Conservation (phyloP, 2,329 filamentous ascomycete species). For the Dactylellina drechsleri region DNA sequence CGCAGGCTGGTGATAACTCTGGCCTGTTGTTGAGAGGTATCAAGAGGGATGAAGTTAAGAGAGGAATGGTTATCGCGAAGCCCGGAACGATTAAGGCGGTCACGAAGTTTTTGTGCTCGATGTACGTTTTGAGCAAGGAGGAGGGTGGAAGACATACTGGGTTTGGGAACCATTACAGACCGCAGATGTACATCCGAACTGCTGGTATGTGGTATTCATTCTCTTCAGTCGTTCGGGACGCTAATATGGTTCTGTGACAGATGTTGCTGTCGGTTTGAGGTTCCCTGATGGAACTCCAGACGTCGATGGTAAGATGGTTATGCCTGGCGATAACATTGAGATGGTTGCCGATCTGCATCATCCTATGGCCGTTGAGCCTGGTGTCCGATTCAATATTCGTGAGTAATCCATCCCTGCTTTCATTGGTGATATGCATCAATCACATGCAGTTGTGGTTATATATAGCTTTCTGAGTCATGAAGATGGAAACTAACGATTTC, state of each 20-base stretch:
- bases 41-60: constrained; percentile 90
- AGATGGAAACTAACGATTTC: constrained; percentile 25
- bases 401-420: constrained; percentile 79
- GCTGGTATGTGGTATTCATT: constrained; percentile 72
- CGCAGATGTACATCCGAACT: constrained; percentile 94
- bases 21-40: constrained; percentile 95
- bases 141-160: constrained; percentile 97
- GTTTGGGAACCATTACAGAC: constrained; percentile 95
- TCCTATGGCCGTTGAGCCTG: constrained; percentile 86
- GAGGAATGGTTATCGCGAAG: constrained; percentile 91
- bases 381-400: constrained; percentile 97
- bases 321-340: constrained; percentile 99
- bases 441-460: constrained; percentile 13
- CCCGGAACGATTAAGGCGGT: constrained; percentile 87
- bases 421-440: background rate
- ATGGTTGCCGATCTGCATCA: constrained; percentile 88
- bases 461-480: constrained; percentile 33
- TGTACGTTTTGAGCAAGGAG: constrained; percentile 97
- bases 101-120: constrained; percentile 90
- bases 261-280: constrained; percentile 77
- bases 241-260: constrained; percentile 39
- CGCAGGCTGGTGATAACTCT: constrained; percentile 96
- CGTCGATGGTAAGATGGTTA: constrained; percentile 79
- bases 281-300: constrained; percentile 88
- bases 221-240: background rate